phyloP scores from a whole-genome alignment of 2,329 filamentous ascomycete genomes.

The Trichoderma endophyticum region DNA sequence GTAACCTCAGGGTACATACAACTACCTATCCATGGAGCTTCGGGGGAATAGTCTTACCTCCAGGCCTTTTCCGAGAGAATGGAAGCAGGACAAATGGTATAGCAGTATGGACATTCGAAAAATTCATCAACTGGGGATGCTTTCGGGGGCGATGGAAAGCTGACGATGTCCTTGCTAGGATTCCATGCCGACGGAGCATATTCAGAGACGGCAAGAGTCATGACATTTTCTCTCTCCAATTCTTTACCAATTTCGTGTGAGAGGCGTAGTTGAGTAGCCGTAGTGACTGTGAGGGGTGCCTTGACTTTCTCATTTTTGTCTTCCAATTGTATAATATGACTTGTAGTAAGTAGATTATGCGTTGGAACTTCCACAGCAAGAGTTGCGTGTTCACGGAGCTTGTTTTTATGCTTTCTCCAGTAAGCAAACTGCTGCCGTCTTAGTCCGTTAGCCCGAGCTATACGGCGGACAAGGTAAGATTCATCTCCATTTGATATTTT shows the following conservation, averaged over 20 bases:
- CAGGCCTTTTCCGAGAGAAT: constrained; percentile 5
- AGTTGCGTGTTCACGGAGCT: background rate
- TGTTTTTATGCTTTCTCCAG: constrained; percentile 9
- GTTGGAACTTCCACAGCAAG: background rate
- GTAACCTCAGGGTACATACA: background rate
- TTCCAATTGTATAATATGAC: background rate
- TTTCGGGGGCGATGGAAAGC: constrained; percentile 3
- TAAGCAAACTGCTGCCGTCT: constrained; percentile 13
- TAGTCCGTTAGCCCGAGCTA: constrained; percentile 4
- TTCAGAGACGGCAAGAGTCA: background rate
- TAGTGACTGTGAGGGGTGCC: background rate
- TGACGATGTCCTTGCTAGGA: constrained; percentile 8
- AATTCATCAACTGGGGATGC: background rate
- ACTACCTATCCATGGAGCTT: background rate
- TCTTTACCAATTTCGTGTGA: background rate
- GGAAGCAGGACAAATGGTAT: constrained; percentile 1
- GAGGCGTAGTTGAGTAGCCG: background rate
- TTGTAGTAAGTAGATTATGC: background rate
- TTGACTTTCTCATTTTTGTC: background rate
- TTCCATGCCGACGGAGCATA: constrained; percentile 12
- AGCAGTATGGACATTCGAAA: constrained; percentile 17
- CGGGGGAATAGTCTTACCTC: background rate
- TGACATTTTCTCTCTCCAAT: background rate
- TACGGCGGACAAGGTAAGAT: constrained; percentile 1
- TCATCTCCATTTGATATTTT: background rate